Evolutionary conservation across 2,329 filamentous ascomycete genomes (phyloP), one percentile per base, ranked within the genome.

Genomic region (Ceratocystis destructans): DNA sequence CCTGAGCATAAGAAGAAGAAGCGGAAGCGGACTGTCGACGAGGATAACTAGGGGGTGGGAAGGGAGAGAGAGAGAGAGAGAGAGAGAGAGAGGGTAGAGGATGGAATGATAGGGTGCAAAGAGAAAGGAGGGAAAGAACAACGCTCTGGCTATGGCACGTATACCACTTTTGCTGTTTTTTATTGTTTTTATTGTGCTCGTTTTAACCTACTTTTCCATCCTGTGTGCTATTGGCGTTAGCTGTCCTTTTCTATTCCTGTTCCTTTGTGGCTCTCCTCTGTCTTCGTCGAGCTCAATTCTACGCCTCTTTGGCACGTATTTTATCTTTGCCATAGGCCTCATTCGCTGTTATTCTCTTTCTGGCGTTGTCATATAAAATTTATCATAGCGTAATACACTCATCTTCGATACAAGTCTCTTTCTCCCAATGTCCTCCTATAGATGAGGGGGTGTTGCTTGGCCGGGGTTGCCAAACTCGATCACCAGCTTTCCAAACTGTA

Each of bases 401-500:
- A 65, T 20, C 6, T 44, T 55, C 45, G 22, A 41, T 12, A 59
- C 25, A 59, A 31, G 28, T 17, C 22, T 59, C 15, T 37, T 31
- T 4, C 17, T 20, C 15, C 12, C 12, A 5, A 5, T 12, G 8
- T 2, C 4, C 53, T 17, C 17, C 20, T n/a, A 45, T 2, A 44
- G 41, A 17, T 25, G 22, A 31, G 12, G 22, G 8, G 25, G 28
- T 20, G 72, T 66, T 2, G 70, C 69, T 12, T 72, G 74, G 4
- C 70, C 73, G 12, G 71, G 70, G 0, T 72, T 69, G n/a, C 74
- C 79, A 71, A 92, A 82, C 71, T 89, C 83, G 70, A 96, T 83
- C 1, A 96, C 90, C 71, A 97, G 75, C 77, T 97, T 97, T 10
- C 93, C 94, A 78, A 97, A 96, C 75, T 97, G 93, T 69, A 78